Base-by-base conservation (phyloP, 495 filamentous ascomycete species). In the Ramalina intermedia region DNA sequence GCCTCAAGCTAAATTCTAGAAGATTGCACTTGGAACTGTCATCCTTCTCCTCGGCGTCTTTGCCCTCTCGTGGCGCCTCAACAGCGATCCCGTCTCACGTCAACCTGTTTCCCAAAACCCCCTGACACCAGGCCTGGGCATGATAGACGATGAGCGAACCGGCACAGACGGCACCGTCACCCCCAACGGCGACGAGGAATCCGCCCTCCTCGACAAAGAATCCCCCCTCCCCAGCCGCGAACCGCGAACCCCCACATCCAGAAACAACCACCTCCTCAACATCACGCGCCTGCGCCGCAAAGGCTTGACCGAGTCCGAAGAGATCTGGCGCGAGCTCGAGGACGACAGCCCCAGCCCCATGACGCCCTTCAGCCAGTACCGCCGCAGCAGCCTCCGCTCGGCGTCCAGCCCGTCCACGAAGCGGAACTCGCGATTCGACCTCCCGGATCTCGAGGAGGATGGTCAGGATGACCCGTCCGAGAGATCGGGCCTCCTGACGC, bases 51-150 rank as follows among this genome's bases (percentile, higher is more conserved):
- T 75, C 3, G 91, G 91, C 48, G 91, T 99, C 3, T 69, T 99
- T 4, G 88, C 87, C 38, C 74, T 99, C 6, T 94, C 87, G 18
- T 99, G 91, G 91, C 79, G 93, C 38, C 75, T 99, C 33, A 81
- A 85, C 57, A 81, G 84, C 47, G 79, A 85, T 48, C 69, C 78
- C 43, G 69, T 74, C 24, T 54, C 53, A 11, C 66, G 74, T 18
- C 69, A 75, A n/a, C 64, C 69, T 17, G 72, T 80, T 13, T 68
- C 75, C 1, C 76, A 80, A 53, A 79, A 73, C 0, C 71, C 73
- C 3, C 64, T 88, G 3, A 72, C 81, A 3, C 84, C 84, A 6
- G 84, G 81, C 17, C 64, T 87, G 36, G 81, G 81, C 39, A 69
- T 87, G 26, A 72, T 84, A 29, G 80, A 80, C 18, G 59, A 63